Conservation (phyloP, 148 eudicot species). For the Rhododendron mucronatum region DNA sequence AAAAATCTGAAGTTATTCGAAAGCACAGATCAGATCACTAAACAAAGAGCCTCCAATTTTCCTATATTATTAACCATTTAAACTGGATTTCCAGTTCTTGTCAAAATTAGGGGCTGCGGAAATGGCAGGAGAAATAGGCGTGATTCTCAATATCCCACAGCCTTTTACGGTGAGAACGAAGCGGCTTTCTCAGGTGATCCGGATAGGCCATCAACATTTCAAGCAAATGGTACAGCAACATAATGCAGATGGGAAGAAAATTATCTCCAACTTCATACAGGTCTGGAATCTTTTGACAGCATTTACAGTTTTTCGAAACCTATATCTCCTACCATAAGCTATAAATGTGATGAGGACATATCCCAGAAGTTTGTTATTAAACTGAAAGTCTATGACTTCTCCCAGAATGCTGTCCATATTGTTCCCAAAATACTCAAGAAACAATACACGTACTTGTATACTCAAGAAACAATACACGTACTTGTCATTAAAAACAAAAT, state of each 20-base stretch:
- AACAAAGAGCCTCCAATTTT: not conserved
- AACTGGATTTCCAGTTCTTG: conserved; percentile 31
- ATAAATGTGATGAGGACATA: not conserved
- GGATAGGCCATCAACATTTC: conserved; percentile 49
- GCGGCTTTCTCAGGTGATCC: conserved; percentile 55
- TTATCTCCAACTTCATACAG: conserved; percentile 45
- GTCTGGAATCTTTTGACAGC: conserved; percentile 12
- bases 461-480: not conserved
- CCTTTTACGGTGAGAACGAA: conserved; percentile 58
- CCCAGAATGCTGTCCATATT: not conserved
- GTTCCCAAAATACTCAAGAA: not conserved
- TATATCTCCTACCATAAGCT: not conserved
- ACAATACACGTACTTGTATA: not conserved
- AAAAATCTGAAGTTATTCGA: not conserved
- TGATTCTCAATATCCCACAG: conserved; percentile 32
- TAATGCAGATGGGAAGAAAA: conserved; percentile 32
- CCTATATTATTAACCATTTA: conserved; percentile 8
- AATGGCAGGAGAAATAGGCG: conserved; percentile 27
- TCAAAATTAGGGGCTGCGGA: conserved; percentile 25
- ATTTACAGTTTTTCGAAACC: not conserved
- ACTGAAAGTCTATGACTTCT: not conserved
- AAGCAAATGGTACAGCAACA: conserved; percentile 45
- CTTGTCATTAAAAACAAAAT: not conserved
- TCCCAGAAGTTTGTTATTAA: not conserved
- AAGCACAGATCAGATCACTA: not conserved